phyloP scores from a whole-genome alignment of 225 moss, liverwort and hornwort species.

The Lunularia cruciata region DNA sequence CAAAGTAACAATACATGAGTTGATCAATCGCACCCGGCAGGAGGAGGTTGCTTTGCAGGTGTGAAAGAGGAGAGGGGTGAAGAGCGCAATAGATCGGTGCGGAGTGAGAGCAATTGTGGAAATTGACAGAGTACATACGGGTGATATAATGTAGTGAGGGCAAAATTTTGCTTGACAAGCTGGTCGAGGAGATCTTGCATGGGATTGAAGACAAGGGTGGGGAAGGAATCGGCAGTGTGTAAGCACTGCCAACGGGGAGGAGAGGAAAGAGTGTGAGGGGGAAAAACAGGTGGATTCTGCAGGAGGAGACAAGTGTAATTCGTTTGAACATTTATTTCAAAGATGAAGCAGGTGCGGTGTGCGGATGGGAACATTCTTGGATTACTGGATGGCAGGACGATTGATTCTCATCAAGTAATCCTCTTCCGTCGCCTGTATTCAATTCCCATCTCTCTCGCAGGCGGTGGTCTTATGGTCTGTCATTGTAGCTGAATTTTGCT shows the following conservation, averaged over 20 bases:
- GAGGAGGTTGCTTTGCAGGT: neutral
- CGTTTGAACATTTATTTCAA: slow-evolving; percentile 8
- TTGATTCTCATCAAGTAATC: slow-evolving; percentile 55
- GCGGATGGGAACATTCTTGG: slow-evolving; percentile 82
- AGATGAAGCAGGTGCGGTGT: slow-evolving; percentile 74
- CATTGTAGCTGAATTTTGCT: neutral
- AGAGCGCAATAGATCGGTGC: slow-evolving; percentile 6
- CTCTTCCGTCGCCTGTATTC: neutral
- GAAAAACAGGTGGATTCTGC: neutral
- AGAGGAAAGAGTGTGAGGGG: neutral
- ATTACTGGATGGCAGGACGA: slow-evolving; percentile 70
- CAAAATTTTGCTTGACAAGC: neutral
- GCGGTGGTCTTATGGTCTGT: neutral
- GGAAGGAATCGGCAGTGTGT: neutral
- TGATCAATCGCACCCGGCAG: too few species aligned
- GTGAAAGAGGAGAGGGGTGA: neutral
- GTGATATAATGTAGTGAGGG: neutral
- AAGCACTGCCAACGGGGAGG: slow-evolving; percentile 11
- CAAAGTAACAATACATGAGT: too few species aligned
- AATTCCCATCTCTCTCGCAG: neutral
- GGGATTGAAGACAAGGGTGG: neutral
- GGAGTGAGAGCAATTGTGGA: neutral
- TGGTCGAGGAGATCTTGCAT: neutral
- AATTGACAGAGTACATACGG: neutral
- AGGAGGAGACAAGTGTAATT: neutral